A percentile compares a stretch with the other conserved stretches of the same genome.
Conservation (phyloP, 768 basidiomycete species). For the Lactarius sp. region DNA sequence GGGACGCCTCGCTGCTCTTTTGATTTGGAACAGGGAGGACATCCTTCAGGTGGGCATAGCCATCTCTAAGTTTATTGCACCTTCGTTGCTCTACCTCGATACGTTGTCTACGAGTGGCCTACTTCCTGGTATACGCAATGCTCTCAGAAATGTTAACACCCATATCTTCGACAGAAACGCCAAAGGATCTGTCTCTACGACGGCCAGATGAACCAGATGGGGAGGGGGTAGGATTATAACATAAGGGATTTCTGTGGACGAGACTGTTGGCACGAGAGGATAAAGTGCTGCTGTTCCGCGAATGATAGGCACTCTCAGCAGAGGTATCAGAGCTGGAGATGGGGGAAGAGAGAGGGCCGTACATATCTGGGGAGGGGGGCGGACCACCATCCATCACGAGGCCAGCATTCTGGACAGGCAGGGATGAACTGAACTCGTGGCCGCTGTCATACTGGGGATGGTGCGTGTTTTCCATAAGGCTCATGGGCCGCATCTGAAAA, state of each 20-base stretch:
- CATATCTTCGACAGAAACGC: too few species aligned
- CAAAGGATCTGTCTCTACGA: constrained; percentile 39
- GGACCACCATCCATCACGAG: too few species aligned
- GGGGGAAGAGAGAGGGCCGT: constrained; percentile 80
- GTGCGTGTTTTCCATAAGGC: constrained; percentile 64
- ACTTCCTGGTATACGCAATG: constrained; percentile 73
- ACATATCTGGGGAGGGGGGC: constrained; percentile 41
- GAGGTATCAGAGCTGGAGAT: constrained; percentile 88
- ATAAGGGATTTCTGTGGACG: too few species aligned
- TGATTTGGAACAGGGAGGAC: constrained; percentile 83
- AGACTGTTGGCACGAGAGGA: constrained; percentile 50
- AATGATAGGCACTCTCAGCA: constrained; percentile 33
- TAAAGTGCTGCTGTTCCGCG: constrained; percentile 70
- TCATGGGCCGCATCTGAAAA: constrained; percentile 50
- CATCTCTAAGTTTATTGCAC: constrained; percentile 84
- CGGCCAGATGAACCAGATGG: constrained; percentile 68
- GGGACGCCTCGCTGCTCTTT: constrained; percentile 85
- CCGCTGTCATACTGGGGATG: constrained; percentile 45
- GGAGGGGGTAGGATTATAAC: constrained; percentile 17
- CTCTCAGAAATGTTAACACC: constrained; percentile 28
- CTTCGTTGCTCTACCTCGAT: constrained; percentile 90
- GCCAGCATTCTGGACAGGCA: too few species aligned
- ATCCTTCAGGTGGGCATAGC: constrained; percentile 84
- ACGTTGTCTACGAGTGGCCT: constrained; percentile 76
- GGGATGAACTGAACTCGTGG: constrained; percentile 42